Percentiles rank a stretch among this genome's conserved stretches.
These are phyloP conservation scores for Ilex asprella DNA, from an alignment of 257 asterid species.

Conservation along the genomic window DNA sequence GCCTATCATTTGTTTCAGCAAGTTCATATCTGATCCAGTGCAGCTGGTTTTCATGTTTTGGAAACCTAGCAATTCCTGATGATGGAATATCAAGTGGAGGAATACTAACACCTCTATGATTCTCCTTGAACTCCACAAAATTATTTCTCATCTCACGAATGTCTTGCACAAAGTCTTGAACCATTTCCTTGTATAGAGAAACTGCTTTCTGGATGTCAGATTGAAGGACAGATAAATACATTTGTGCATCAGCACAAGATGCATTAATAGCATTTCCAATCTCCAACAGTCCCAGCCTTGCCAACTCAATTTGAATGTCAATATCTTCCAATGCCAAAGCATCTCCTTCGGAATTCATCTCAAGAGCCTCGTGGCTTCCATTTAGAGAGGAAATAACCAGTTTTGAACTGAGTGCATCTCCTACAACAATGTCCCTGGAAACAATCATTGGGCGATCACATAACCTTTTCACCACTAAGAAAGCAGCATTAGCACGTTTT, in stretches of 20 bases:
- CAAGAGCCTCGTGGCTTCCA: neutral
- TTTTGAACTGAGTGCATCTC: neutral
- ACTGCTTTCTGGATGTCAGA: slow-evolving; percentile 23
- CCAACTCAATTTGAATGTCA: slow-evolving; percentile 23
- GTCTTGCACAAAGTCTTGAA: slow-evolving; percentile 23
- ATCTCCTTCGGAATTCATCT: slow-evolving; percentile 2
- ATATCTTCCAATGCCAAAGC: slow-evolving; percentile 16
- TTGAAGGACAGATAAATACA: slow-evolving; percentile 18
- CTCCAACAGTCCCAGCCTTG: slow-evolving; percentile 24
- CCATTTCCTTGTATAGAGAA: slow-evolving; percentile 23
- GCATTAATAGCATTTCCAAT: slow-evolving; percentile 19
- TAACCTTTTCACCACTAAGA: slow-evolving; percentile 15
- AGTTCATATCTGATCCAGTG: slow-evolving; percentile 34
- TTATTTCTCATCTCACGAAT: slow-evolving; percentile 25
- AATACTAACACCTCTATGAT: slow-evolving; percentile 13
- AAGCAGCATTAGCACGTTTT: slow-evolving; percentile 12
- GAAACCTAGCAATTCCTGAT: slow-evolving; percentile 6
- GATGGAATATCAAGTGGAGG: slow-evolving; percentile 14
- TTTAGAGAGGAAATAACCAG: neutral
- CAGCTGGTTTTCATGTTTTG: slow-evolving; percentile 24
- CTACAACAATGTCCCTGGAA: slow-evolving; percentile 11
- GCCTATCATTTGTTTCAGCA: slow-evolving; percentile 24
- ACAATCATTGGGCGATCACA: slow-evolving; percentile 17
- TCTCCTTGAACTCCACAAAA: slow-evolving; percentile 19
- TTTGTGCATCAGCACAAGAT: slow-evolving; percentile 26